These are phyloP conservation scores for Arachnopeziza araneosa DNA, from an alignment of 2,329 filamentous ascomycete genomes.

Conservation along the genomic window DNA sequence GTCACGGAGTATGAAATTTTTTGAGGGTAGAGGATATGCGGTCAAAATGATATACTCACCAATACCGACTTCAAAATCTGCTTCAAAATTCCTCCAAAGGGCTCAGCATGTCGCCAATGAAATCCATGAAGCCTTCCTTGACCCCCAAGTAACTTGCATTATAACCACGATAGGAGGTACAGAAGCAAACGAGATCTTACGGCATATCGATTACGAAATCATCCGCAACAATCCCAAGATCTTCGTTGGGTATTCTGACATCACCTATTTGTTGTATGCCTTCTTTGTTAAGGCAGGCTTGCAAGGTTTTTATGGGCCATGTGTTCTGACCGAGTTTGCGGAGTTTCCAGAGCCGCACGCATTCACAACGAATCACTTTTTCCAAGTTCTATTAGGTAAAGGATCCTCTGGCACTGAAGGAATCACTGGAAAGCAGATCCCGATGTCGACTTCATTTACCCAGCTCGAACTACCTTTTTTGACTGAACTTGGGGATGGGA, in stretches of 20 bases:
- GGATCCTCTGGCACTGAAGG: too few relatives aligned
- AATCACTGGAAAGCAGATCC: too few relatives aligned
- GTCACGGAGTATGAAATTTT: conserved; percentile 10
- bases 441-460: conserved; percentile 6
- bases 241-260: conserved; percentile 30
- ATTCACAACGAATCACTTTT: conserved; percentile 21
- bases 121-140: conserved; percentile 24
- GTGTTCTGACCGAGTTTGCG: conserved; percentile 22
- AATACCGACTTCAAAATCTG: conserved; percentile 3
- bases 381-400: conserved; percentile 9
- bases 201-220: conserved; percentile 26
- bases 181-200: conserved; percentile 25
- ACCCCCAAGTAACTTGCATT: conserved; percentile 23
- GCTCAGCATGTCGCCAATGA: conserved; percentile 15
- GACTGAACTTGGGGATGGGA: background rate
- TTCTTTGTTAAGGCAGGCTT: conserved; percentile 19
- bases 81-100: conserved; percentile 9
- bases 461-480: conserved; percentile 1
- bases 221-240: conserved; percentile 29
- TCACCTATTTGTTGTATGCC: conserved; percentile 27
- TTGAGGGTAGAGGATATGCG: conserved; percentile 15
- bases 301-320: conserved; percentile 29
- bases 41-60: conserved; percentile 18
- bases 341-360: conserved; percentile 17
- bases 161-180: conserved; percentile 27